Evolutionary conservation across 2,329 filamentous ascomycete species (phyloP).

Genomic region (Harringtonia aguacate): DNA sequence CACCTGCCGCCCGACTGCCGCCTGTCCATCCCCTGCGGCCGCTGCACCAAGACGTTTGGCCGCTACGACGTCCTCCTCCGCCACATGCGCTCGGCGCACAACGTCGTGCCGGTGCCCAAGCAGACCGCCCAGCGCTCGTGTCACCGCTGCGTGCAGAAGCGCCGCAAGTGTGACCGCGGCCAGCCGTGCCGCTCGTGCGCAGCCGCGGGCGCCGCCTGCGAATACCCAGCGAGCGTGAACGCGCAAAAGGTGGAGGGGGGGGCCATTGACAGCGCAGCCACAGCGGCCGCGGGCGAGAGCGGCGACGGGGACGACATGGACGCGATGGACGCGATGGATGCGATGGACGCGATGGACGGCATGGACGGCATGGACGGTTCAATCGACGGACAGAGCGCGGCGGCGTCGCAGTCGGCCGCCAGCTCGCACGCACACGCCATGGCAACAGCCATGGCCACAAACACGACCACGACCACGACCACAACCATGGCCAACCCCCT

Average conservation of each 20-base stretch:
- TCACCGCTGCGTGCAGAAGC: slow-evolving; percentile 17
- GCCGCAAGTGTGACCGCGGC: slow-evolving; percentile 16
- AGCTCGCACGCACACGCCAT: too few relatives aligned
- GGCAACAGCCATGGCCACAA: background rate
- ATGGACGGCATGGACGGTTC: too few relatives aligned
- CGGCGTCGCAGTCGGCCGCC: too few relatives aligned
- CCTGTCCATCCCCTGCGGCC: slow-evolving; percentile 11
- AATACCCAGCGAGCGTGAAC: slow-evolving; percentile 6
- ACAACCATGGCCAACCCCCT: background rate
- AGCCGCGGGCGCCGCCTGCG: slow-evolving; percentile 7
- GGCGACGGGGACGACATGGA: too few relatives aligned
- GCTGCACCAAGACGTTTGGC: slow-evolving; percentile 14
- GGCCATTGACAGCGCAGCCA: too few relatives aligned
- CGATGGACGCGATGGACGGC: too few relatives aligned
- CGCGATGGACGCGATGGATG: background rate
- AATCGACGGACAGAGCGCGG: too few relatives aligned
- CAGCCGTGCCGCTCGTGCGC: slow-evolving; percentile 16
- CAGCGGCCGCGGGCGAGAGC: too few relatives aligned
- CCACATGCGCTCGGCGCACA: slow-evolving; percentile 16
- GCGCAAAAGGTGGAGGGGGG: too few relatives aligned
- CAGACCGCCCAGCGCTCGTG: slow-evolving; percentile 16
- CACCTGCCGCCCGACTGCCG: slow-evolving; percentile 15
- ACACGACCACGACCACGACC: background rate
- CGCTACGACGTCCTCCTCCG: slow-evolving; percentile 19
- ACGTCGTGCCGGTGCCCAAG: slow-evolving; percentile 9